phyloP scores from a whole-genome alignment of 192 early-diverging fungal species.

The Backusella morwellensis region DNA sequence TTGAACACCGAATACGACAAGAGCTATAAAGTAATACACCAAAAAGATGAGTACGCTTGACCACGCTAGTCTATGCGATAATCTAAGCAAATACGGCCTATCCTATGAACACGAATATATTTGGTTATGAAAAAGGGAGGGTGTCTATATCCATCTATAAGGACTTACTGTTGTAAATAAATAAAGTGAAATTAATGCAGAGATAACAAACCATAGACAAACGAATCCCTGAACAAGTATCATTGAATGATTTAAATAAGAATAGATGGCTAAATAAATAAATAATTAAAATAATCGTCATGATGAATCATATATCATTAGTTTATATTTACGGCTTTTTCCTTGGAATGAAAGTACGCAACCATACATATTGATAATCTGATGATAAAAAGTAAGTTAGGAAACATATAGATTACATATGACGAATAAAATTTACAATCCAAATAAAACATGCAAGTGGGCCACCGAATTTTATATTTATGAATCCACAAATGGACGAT shows the following conservation, averaged over 20 bases:
- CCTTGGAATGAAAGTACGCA: slow-evolving; percentile 4
- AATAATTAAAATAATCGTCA: background rate
- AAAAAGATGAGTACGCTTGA: slow-evolving; percentile 22
- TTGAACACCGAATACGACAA: slow-evolving; percentile 31
- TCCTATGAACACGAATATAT: slow-evolving; percentile 17
- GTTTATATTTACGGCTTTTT: background rate
- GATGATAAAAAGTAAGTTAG: background rate
- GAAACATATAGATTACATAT: background rate
- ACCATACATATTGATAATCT: background rate
- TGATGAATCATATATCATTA: background rate
- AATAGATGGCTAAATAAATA: slow-evolving; percentile 30
- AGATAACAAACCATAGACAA: slow-evolving; percentile 24
- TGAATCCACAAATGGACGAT: background rate
- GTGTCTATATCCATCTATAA: background rate
- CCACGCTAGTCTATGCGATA: slow-evolving; percentile 18
- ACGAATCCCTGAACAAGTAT: slow-evolving; percentile 24
- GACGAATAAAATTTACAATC: background rate
- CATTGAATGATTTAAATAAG: slow-evolving; percentile 25
- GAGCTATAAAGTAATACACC: slow-evolving; percentile 24
- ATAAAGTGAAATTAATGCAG: slow-evolving; percentile 17
- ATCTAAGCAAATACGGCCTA: background rate
- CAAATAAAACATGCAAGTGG: background rate
- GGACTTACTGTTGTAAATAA: slow-evolving; percentile 22
- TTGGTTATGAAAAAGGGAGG: background rate
- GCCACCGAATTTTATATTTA: background rate